Conservation (phyloP, 1,284 basidiomycete genomes). For the Tylopilus microsporus region DNA sequence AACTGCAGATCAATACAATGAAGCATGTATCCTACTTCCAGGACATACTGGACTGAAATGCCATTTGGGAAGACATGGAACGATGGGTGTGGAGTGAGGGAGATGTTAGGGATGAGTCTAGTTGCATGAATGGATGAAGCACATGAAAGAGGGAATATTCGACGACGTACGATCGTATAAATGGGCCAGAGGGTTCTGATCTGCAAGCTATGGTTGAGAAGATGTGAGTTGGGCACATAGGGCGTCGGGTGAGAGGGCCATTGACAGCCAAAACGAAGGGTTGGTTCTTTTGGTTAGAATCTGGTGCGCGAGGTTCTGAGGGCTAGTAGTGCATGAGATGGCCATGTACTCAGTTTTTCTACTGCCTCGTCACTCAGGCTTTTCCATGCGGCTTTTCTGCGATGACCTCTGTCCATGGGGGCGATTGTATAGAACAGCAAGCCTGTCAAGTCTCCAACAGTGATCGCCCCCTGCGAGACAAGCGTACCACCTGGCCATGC, state of each 20-base stretch:
- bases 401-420: no score
- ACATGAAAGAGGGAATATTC: neutral
- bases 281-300: no score
- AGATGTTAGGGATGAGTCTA: conserved; percentile 18
- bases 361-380: conserved; percentile 61
- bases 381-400: no score
- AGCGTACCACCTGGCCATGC: no score
- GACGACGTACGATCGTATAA: conserved; percentile 32
- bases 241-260: conserved; percentile 46
- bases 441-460: no score
- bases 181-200: conserved; percentile 28
- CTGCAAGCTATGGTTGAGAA: conserved; percentile 36
- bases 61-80: conserved; percentile 55
- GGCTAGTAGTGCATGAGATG: conserved; percentile 6
- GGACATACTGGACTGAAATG: conserved; percentile 55
- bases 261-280: conserved; percentile 39
- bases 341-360: conserved; percentile 51
- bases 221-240: conserved; percentile 45
- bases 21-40: neutral
- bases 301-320: conserved; percentile 8
- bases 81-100: conserved; percentile 54
- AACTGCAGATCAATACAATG: conserved; percentile 13
- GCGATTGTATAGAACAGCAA: no score
- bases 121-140: conserved; percentile 1
- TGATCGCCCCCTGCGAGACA: no score